These are phyloP conservation scores for Colletotrichum magnum DNA, from an alignment of 2,329 filamentous ascomycete species.

Conservation along the genomic window DNA sequence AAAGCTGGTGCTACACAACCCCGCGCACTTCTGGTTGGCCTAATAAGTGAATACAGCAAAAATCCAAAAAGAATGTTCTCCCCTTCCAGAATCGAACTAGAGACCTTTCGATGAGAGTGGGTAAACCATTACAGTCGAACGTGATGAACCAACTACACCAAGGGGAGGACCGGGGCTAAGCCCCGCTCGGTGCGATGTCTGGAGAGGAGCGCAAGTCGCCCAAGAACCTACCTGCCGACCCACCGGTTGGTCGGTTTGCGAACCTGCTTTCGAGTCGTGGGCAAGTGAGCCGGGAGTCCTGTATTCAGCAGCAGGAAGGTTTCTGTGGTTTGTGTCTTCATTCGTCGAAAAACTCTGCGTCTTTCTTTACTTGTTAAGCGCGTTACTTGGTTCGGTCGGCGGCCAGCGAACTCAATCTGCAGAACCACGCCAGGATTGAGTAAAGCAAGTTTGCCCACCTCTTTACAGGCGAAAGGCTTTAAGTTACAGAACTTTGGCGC, in stretches of 20 bases:
- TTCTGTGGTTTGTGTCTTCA: too few relatives aligned
- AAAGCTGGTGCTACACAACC: background rate
- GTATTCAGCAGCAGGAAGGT: too few relatives aligned
- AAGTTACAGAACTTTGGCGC: too few relatives aligned
- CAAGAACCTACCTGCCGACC: fast-evolving
- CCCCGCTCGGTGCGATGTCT: conserved; percentile 13
- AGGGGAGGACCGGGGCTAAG: conserved; percentile 30
- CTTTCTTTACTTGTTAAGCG: too few relatives aligned
- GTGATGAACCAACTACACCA: conserved; percentile 40
- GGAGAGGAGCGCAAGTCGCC: fast-evolving
- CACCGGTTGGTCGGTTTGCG: background rate
- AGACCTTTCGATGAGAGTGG: conserved; percentile 35
- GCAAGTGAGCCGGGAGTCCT: too few relatives aligned
- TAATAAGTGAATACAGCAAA: background rate
- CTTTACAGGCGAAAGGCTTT: too few relatives aligned
- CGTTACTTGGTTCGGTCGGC: too few relatives aligned
- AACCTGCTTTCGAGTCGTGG: too few relatives aligned
- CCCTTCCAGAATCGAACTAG: conserved; percentile 39
- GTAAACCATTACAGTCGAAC: conserved; percentile 38
- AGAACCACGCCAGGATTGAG: too few relatives aligned
- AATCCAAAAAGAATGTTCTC: conserved; percentile 17
- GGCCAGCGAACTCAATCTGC: too few relatives aligned
- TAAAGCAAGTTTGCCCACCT: too few relatives aligned
- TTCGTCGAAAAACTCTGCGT: too few relatives aligned
- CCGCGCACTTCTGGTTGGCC: background rate